A percentile compares a stretch with the other conserved stretches of the same genome.
Evolutionary conservation across 805 yeast species (phyloP).

Genomic region (Barnettozyma sp.): DNA sequence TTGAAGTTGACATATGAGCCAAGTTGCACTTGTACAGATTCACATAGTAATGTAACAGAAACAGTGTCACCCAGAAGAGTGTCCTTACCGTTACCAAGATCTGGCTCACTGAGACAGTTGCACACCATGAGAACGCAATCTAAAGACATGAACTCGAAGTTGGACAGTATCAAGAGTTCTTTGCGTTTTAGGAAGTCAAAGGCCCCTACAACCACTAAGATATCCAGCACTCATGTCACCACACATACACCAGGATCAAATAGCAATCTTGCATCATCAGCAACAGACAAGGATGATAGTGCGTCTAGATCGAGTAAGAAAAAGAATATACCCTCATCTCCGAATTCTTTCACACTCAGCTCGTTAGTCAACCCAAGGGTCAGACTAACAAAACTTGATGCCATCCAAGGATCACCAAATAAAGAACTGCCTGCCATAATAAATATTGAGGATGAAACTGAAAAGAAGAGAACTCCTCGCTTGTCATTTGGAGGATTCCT

Average conservation of each 20-base stretch:
- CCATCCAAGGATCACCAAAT: constrained; percentile 23
- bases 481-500: constrained; percentile 6
- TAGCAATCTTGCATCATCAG: no score
- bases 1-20: neutral
- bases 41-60: constrained; percentile 3
- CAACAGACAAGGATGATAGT: neutral
- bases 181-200: constrained; percentile 15
- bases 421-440: constrained; percentile 8
- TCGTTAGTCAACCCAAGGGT: constrained; percentile 12
- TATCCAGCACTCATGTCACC: constrained; percentile 18
- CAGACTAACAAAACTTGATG: constrained; percentile 12
- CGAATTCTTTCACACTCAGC: constrained; percentile 22
- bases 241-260: constrained; percentile 19
- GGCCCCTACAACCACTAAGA: constrained; percentile 18
- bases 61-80: neutral
- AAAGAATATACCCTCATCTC: constrained; percentile 19
- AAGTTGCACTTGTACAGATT: neutral
- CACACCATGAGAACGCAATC: constrained; percentile 27
- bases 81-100: constrained; percentile 17
- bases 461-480: neutral
- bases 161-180: constrained; percentile 23
- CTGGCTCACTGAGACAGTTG: constrained; percentile 25
- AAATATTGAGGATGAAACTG: neutral
- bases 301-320: constrained; percentile 5
- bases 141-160: constrained; percentile 24